A percentile compares a stretch with the other conserved stretches of the same genome.
Evolutionary conservation across 805 yeast genomes (phyloP).

Genomic region (Metschnikowia cerradonensis): DNA sequence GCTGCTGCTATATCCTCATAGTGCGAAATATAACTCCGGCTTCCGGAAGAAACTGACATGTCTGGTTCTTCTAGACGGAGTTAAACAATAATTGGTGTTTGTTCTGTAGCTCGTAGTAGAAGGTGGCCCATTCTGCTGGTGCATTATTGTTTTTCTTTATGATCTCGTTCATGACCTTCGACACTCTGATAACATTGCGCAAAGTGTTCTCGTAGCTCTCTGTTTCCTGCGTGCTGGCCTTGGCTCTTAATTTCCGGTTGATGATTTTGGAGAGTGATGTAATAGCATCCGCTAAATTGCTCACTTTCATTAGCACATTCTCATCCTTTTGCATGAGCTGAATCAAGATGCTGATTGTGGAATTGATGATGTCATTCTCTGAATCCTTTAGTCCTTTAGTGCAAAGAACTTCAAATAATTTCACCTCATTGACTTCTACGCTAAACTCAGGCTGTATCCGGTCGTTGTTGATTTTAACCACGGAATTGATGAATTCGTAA

Average conservation of each 20-base stretch:
- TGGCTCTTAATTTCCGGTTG: conserved; percentile 49
- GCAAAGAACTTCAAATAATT: conserved; percentile 41
- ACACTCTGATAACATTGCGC: conserved; percentile 28
- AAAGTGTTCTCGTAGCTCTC: conserved; percentile 51
- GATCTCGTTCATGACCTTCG: conserved; percentile 20
- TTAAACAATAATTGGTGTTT: conserved; percentile 18
- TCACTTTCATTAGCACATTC: conserved; percentile 27
- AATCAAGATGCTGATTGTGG: conserved; percentile 42
- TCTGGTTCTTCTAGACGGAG: conserved; percentile 1
- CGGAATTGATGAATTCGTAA: conserved; percentile 63
- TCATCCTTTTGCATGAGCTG: conserved; percentile 27
- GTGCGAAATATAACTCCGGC: not conserved
- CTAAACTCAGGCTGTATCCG: conserved; percentile 7
- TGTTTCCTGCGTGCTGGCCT: conserved; percentile 63
- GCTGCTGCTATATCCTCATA: not conserved
- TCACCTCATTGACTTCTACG: conserved; percentile 24
- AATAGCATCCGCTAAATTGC: conserved; percentile 29
- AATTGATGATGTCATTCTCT: conserved; percentile 53
- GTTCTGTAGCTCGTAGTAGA: conserved; percentile 15
- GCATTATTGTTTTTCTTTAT: conserved; percentile 9
- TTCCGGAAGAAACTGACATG: not conserved
- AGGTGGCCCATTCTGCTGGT: conserved; percentile 15
- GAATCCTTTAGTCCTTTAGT: conserved; percentile 55
- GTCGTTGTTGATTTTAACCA: conserved; percentile 31
- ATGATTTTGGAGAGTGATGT: conserved; percentile 33